These are phyloP conservation scores for Flaveria sonorensis DNA, from an alignment of 129 eudicot genomes.

Conservation along the genomic window DNA sequence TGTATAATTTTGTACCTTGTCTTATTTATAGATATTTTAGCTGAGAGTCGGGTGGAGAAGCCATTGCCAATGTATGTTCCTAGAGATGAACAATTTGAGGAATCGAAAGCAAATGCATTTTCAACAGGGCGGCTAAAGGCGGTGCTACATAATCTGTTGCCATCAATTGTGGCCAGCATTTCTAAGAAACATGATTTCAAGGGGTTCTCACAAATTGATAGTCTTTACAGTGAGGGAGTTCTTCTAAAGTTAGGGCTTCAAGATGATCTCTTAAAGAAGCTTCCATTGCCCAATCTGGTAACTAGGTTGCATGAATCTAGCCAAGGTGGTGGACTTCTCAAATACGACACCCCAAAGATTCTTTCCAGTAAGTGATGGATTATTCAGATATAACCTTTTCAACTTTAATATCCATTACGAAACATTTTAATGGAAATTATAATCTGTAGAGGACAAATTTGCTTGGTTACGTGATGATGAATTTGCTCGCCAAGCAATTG, in stretches of 20 bases:
- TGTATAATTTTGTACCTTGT: constrained; percentile 5
- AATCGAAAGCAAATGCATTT: constrained; percentile 73
- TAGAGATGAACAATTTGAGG: constrained; percentile 95
- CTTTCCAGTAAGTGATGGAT: constrained; percentile 56
- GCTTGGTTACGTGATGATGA: constrained; percentile 98
- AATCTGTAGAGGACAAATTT: constrained; percentile 70
- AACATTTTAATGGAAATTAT: constrained; percentile 7
- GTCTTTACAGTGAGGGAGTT: constrained; percentile 77
- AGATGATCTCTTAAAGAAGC: constrained; percentile 69
- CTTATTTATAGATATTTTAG: constrained; percentile 44
- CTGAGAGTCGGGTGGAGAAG: constrained; percentile 90
- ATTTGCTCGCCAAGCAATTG: constrained; percentile 88
- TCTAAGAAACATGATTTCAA: constrained; percentile 82
- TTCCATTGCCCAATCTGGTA: constrained; percentile 71
- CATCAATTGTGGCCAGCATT: constrained; percentile 71
- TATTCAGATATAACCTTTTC: background rate
- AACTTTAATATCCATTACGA: background rate
- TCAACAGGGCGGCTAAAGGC: constrained; percentile 80
- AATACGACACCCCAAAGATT: constrained; percentile 77
- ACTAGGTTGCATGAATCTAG: constrained; percentile 57
- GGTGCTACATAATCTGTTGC: constrained; percentile 71
- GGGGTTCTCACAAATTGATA: constrained; percentile 81
- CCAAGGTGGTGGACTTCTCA: constrained; percentile 82
- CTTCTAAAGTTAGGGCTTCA: constrained; percentile 74
- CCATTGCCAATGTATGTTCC: constrained; percentile 94